phyloP scores from a whole-genome alignment of 768 basidiomycete species.

The Tremella yokohamensis region DNA sequence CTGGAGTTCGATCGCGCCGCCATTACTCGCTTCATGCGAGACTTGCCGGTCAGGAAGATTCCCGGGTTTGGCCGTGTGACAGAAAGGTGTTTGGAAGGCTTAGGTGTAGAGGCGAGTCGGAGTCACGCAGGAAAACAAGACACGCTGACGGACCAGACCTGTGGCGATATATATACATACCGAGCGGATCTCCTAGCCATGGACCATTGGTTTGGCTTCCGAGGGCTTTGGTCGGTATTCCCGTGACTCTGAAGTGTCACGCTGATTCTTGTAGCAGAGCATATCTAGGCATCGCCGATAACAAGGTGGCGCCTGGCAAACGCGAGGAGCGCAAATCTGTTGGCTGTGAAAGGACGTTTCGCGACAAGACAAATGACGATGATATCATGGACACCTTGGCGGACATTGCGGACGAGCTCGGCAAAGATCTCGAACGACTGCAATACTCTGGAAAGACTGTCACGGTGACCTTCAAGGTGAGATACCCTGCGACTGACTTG shows the following conservation, averaged over 20 bases:
- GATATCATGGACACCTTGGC: slow-evolving; percentile 72
- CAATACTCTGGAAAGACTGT: slow-evolving; percentile 86
- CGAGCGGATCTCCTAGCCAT: slow-evolving; percentile 72
- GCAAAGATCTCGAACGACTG: slow-evolving; percentile 68
- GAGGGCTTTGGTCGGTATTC: slow-evolving; percentile 60
- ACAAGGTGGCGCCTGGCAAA: slow-evolving; percentile 67
- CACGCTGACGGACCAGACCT: slow-evolving; percentile 58
- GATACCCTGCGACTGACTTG: not conserved
- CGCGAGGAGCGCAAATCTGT: slow-evolving; percentile 88
- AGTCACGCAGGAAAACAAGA: not conserved
- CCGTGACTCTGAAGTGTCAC: not conserved
- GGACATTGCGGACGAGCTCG: slow-evolving; percentile 75
- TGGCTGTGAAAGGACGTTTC: slow-evolving; percentile 87
- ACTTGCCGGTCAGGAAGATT: slow-evolving; percentile 67
- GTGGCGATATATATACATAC: slow-evolving; percentile 79
- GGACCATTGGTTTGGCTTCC: slow-evolving; percentile 80
- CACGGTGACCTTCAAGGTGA: slow-evolving; percentile 79
- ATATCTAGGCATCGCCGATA: slow-evolving; percentile 82
- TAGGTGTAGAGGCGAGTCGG: slow-evolving; percentile 72
- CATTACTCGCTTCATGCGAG: slow-evolving; percentile 72
- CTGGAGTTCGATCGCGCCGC: slow-evolving; percentile 63
- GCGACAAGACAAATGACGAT: slow-evolving; percentile 62
- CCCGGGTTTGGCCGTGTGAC: slow-evolving; percentile 88
- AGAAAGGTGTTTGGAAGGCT: slow-evolving; percentile 77
- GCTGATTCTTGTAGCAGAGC: slow-evolving; percentile 52